Percentiles rank a stretch among this genome's conserved stretches.
Conservation (phyloP, 2,329 filamentous ascomycete genomes). For the Dothidotthia symphoricarpi region DNA sequence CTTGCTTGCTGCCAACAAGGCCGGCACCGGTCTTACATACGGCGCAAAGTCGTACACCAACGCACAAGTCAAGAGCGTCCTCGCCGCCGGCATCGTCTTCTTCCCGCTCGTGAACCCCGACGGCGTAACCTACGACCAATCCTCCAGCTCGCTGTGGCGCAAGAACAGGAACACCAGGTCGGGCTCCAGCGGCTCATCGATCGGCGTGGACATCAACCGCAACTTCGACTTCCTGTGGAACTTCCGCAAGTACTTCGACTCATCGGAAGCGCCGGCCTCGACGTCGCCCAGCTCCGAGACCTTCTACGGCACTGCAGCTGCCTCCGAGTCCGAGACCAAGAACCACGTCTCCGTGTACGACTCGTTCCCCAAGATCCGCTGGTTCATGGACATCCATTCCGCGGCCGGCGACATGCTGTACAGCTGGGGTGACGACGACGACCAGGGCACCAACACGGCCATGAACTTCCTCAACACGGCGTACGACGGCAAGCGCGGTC, state of each 20-base stretch:
- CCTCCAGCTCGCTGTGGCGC: conserved; percentile 34
- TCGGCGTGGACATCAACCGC: conserved; percentile 40
- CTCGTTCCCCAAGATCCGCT: conserved; percentile 51
- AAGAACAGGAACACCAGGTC: conserved; percentile 45
- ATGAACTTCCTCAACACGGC: conserved; percentile 56
- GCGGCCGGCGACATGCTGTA: conserved; percentile 55
- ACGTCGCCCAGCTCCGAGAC: conserved; percentile 47
- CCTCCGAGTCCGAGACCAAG: conserved; percentile 58
- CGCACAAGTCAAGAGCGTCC: conserved; percentile 52
- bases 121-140: conserved; percentile 38
- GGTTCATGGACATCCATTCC: conserved; percentile 61
- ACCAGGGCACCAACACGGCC: conserved; percentile 47
- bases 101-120: conserved; percentile 40
- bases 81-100: conserved; percentile 57
- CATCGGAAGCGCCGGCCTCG: conserved; percentile 43
- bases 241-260: conserved; percentile 49
- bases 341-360: conserved; percentile 56
- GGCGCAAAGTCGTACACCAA: conserved; percentile 54
- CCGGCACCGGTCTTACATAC: conserved; percentile 52
- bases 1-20: conserved; percentile 54
- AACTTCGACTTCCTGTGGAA: conserved; percentile 58
- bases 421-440: conserved; percentile 57
- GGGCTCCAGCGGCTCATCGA: conserved; percentile 26
- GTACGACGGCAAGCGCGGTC: conserved; percentile 54
- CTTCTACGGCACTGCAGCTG: conserved; percentile 53